Evolutionary conservation across 164 flowering plant species (phyloP).

Genomic region (Piper longum): DNA sequence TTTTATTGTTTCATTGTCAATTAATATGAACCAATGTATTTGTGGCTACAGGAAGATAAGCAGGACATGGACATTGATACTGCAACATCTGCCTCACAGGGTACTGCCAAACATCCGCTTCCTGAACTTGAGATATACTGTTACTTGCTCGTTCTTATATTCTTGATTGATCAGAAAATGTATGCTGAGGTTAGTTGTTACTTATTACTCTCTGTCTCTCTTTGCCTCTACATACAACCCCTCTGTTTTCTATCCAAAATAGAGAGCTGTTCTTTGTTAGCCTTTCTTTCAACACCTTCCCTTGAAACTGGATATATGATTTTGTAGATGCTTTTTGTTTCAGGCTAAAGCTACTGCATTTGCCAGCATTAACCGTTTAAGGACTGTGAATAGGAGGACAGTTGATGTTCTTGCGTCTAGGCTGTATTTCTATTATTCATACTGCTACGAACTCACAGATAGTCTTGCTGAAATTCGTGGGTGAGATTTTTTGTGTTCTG

Average conservation of each 20-base stretch:
- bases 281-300: no score
- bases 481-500: conserved; percentile 24
- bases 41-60: conserved; percentile 46
- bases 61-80: conserved; percentile 80
- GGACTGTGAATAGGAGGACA: conserved; percentile 70
- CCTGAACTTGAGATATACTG: conserved; percentile 88
- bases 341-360: conserved; percentile 90
- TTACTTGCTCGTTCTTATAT: conserved; percentile 68
- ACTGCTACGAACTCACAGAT: conserved; percentile 82
- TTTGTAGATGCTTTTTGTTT: conserved; percentile 1
- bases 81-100: conserved; percentile 46
- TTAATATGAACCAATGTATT: not conserved
- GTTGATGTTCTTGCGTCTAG: conserved; percentile 69
- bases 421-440: conserved; percentile 76
- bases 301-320: not conserved
- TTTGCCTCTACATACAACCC: no score
- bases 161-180: conserved; percentile 79
- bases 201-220: not conserved
- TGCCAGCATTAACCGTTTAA: conserved; percentile 67
- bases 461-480: conserved; percentile 93
- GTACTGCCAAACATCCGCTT: conserved; percentile 41
- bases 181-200: conserved; percentile 42
- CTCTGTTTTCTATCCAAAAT: no score
- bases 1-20: not conserved
- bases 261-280: no score